These are phyloP conservation scores for Pythium sukuiense DNA, from an alignment of 352 stramenopile species.

Conservation along the genomic window DNA sequence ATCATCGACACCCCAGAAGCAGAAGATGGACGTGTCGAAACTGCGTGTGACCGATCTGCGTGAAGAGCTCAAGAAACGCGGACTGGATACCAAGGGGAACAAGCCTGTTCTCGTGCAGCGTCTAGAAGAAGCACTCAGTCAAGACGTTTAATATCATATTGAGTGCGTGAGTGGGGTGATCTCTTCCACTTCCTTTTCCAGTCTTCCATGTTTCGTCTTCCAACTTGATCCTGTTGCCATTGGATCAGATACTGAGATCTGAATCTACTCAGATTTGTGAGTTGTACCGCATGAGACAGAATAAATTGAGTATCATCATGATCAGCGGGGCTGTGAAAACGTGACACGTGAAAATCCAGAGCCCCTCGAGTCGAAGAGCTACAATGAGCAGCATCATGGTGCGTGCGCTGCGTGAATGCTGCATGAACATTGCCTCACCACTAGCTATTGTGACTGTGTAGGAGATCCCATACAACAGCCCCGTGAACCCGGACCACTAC, in stretches of 20 bases:
- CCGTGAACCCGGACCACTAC: slow-evolving; percentile 70
- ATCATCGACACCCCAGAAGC: slow-evolving; percentile 20
- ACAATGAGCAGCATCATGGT: slow-evolving; percentile 32
- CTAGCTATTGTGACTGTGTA: slow-evolving; percentile 16
- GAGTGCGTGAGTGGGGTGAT: slow-evolving; percentile 14
- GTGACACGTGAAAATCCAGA: slow-evolving; percentile 33
- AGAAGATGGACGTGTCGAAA: slow-evolving; percentile 38
- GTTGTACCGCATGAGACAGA: slow-evolving; percentile 14
- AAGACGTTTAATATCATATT: slow-evolving; percentile 34
- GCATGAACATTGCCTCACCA: not conserved
- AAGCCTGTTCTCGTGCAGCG: slow-evolving; percentile 65
- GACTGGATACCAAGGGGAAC: slow-evolving; percentile 69
- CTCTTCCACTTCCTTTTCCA: too few relatives aligned
- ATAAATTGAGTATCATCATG: slow-evolving; percentile 20
- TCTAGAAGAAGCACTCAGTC: slow-evolving; percentile 49
- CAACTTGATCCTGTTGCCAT: too few relatives aligned
- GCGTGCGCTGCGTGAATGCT: not conserved
- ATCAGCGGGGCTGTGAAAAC: slow-evolving; percentile 14
- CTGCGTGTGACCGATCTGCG: slow-evolving; percentile 65
- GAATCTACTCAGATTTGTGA: slow-evolving; percentile 8
- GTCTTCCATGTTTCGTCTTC: too few relatives aligned
- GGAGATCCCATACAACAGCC: slow-evolving; percentile 84
- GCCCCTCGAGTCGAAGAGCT: slow-evolving; percentile 18
- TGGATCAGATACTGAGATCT: not conserved
- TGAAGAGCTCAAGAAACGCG: slow-evolving; percentile 65